phyloP scores from a whole-genome alignment of 257 asterid species.

The Nicotiana noctiflora region DNA sequence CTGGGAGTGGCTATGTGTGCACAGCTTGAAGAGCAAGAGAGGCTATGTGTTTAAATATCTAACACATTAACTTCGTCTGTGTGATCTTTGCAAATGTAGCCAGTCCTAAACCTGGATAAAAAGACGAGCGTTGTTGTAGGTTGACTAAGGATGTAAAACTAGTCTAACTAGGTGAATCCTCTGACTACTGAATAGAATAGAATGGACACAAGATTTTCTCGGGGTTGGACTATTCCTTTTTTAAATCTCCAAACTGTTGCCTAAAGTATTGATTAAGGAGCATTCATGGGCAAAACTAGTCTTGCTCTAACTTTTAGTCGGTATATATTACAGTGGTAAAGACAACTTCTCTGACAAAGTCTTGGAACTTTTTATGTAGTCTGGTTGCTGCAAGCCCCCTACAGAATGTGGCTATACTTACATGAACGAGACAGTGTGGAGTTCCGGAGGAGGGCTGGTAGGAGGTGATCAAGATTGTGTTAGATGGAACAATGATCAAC shows the following conservation, averaged over 20 bases:
- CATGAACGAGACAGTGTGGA: constrained; percentile 69
- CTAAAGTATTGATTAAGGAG: no score
- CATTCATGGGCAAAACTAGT: no score
- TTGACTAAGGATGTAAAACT: background rate
- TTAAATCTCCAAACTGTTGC: no score
- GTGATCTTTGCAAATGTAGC: background rate
- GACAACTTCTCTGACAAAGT: background rate
- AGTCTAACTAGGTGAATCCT: background rate
- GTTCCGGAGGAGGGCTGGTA: constrained; percentile 23
- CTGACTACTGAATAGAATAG: background rate
- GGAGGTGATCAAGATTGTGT: constrained; percentile 51
- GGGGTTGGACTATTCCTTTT: no score
- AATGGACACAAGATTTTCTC: no score
- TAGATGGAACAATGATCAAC: constrained; percentile 69
- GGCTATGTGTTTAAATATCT: background rate
- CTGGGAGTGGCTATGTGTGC: no score
- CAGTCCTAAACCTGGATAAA: background rate
- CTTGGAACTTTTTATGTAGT: constrained; percentile 27
- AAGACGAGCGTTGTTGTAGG: background rate
- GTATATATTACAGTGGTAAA: no score
- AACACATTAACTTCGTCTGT: background rate
- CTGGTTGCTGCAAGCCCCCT: constrained; percentile 96
- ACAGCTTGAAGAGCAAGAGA: background rate
- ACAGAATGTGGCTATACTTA: constrained; percentile 61
- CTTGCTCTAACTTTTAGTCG: no score